Base-by-base conservation (phyloP, 140 eudicot genomes). In the Erigeron philadelphicus region DNA sequence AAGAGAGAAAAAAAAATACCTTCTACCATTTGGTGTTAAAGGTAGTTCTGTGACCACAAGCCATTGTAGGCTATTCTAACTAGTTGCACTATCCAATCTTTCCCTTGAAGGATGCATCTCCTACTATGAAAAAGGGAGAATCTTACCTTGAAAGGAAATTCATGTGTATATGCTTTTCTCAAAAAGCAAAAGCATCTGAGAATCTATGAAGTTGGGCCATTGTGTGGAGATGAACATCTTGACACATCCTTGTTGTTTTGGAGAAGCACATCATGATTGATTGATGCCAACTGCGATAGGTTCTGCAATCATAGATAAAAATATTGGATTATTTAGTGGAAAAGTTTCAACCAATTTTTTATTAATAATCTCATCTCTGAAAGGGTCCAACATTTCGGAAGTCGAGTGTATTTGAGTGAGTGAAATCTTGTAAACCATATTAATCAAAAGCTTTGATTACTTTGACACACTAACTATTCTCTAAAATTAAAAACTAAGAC, bases 281-380 rank as follows among this genome's bases (percentile, higher is more conserved):
- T 87, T 7, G 95, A 84, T 44, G 97, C 95, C 74, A 90, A 75
- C 74, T 90, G 97, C 0, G 97, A 90, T 75, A 90, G 75, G 79
- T 90, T 90, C 97, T 90, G 97, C 84, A 42, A 35, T 18, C 8
- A 68, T 46, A 31, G 35, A 11, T 21, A 12, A 47, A 38, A 16
- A 55, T 19, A 4, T 31, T 44, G 55, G 38, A 31, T 31, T 31
- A 2, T 5, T 0, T 31, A 31, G 38, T 31, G 38, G 38, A 2
- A 31, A 31, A 25, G 35, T 31, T 31, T 31, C 38, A 31, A 31
- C 38, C 38, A 31, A 31, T 31, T 31, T 31, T 31, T 31, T 31
- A 31, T 4, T 1, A 2, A 31, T 31, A 31, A 31, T n/a, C 25
- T 31, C 4, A 31, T 31, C 38, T 31, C 38, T 31, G 38, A 31